Percentiles rank a stretch among this genome's conserved stretches.
Evolutionary conservation across 129 eudicot species (phyloP).

Genomic region (Flaveria bidentis): DNA sequence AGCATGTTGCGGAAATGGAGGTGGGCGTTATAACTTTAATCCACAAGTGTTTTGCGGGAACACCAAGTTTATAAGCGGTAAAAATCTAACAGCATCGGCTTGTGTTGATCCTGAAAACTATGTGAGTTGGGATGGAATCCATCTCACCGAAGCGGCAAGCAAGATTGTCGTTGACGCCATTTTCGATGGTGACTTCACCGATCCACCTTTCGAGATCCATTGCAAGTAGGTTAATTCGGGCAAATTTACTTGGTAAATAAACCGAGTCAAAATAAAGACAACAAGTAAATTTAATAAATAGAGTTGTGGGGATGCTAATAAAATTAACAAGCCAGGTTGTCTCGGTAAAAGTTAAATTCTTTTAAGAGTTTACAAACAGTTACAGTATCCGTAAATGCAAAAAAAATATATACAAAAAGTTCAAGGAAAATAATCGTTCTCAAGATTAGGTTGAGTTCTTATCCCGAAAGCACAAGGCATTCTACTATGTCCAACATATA

Average conservation of each 20-base stretch:
- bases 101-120: conserved; percentile 73
- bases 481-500: conserved; percentile 67
- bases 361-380: not conserved
- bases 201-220: conserved; percentile 60
- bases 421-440: conserved; percentile 64
- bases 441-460: conserved; percentile 82
- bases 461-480: conserved; percentile 83
- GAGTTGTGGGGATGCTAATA: too few relatives aligned
- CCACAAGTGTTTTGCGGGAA: conserved; percentile 71
- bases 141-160: conserved; percentile 84
- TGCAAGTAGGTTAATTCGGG: conserved; percentile 16
- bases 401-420: not conserved
- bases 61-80: conserved; percentile 50
- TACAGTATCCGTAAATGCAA: not conserved
- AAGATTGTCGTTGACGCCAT: conserved; percentile 55
- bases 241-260: conserved; percentile 19
- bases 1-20: conserved; percentile 87
- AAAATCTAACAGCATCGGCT: conserved; percentile 53
- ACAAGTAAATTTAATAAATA: too few relatives aligned
- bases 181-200: conserved; percentile 51
- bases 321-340: not conserved
- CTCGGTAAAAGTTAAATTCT: too few relatives aligned
- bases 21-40: conserved; percentile 58
- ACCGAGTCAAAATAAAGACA: conserved; percentile 8
- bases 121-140: conserved; percentile 91